Evolutionary conservation across 176 grass and related monocot genomes (phyloP), one percentile per base, ranked within the genome.

Genomic region (Pontederia crassipes): DNA sequence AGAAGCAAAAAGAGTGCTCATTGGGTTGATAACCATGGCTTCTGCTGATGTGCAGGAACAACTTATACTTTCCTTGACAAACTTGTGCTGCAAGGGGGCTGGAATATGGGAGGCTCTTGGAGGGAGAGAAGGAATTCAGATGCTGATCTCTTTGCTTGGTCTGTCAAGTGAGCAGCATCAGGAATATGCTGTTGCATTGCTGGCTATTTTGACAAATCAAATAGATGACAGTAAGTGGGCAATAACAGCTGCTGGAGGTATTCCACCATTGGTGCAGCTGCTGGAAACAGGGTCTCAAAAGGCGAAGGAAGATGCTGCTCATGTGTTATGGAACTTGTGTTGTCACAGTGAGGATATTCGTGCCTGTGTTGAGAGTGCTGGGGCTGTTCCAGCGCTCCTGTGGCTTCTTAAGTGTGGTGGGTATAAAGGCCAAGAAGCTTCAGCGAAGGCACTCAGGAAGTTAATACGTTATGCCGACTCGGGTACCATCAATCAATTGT

Each of bases 141-240:
- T 97, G 77, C 73, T 97, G 64, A 91, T 97, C 75, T 90, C 84
- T 54, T 81, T 91, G 45, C 87, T 97, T 75, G 93, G 93, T 16
- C 84, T 97, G 74, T 97, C 92, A 48, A 81, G 87, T 65, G 93
- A 97, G 74, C 83, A 91, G 64, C 84, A 97, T 70, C 87, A 97
- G 71, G 93, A 97, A 58, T 85, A 97, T 77, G 81, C 93, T 58
- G 87, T 97, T 85, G 81, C 81, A 1, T 77, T 97, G 50, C 81
- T 97, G 64, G 75, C 78, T 60, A 92, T 92, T 64, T 87, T 97
- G 76, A 97, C 87, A 55, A 81, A 92, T 70, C 70, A 88, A 83
- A 78, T 91, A 82, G 93, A 91, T 74, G 87, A 97, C 55, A 92
- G 93, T 73, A 97, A 91, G 64, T 91, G 93, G 87, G 93, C 87